Conservation (phyloP, 2,329 filamentous ascomycete species). For the Colletotrichum falcatum region DNA sequence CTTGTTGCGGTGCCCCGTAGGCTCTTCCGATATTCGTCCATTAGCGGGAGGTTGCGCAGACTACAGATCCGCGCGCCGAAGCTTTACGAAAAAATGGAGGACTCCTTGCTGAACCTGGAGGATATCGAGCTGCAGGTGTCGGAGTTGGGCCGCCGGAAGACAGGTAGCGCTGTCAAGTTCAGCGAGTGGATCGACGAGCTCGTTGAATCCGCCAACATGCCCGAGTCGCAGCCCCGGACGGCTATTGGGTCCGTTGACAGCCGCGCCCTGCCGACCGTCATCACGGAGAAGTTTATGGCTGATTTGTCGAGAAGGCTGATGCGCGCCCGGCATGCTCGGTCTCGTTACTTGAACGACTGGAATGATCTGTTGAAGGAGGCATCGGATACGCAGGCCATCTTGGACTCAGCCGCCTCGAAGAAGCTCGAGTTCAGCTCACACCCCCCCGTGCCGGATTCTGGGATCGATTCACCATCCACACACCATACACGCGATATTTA, state of each 20-base stretch:
- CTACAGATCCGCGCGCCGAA: constrained; percentile 84
- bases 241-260: constrained; percentile 56
- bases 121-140: constrained; percentile 84
- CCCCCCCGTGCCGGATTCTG: constrained; percentile 66
- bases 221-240: constrained; percentile 68
- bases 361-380: constrained; percentile 80
- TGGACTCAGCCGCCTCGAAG: constrained; percentile 86
- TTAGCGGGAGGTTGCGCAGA: constrained; percentile 78
- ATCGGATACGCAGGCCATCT: constrained; percentile 79
- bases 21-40: constrained; percentile 82
- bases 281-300: constrained; percentile 93
- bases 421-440: constrained; percentile 80
- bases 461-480: constrained; percentile 72
- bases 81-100: constrained; percentile 87
- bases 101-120: constrained; percentile 83
- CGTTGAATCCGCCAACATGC: constrained; percentile 78
- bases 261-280: constrained; percentile 77
- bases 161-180: constrained; percentile 79
- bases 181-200: constrained; percentile 97
- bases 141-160: constrained; percentile 84
- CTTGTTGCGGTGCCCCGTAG: constrained; percentile 89
- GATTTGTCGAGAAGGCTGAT: constrained; percentile 86
- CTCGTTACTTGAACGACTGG: constrained; percentile 89
- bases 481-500: constrained; percentile 84
- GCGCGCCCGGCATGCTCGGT: constrained; percentile 84